Percentiles rank a stretch among this genome's conserved stretches.
Conservation (phyloP, 1,284 basidiomycete genomes). For the Leccinum pachyderme region DNA sequence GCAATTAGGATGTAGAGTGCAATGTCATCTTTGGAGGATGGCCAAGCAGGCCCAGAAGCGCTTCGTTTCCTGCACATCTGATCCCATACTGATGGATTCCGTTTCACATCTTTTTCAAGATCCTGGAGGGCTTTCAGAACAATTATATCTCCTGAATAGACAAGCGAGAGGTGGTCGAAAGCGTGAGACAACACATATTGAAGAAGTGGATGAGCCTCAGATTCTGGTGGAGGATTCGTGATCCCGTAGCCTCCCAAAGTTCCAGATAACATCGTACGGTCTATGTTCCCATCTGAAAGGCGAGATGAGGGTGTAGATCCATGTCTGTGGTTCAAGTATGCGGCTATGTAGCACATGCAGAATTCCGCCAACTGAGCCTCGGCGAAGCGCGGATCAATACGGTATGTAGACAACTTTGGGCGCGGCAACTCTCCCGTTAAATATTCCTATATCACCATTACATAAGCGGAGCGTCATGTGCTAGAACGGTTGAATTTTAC, state of each 20-base stretch:
- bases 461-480: background rate
- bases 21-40: background rate
- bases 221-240: background rate
- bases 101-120: background rate
- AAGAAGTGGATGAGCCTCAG: background rate
- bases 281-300: background rate
- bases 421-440: background rate
- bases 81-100: background rate
- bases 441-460: background rate
- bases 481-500: background rate
- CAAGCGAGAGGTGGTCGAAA: background rate
- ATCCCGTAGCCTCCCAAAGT: background rate
- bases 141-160: background rate
- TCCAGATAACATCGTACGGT: background rate
- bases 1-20: background rate
- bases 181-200: background rate
- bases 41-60: background rate
- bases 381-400: background rate
- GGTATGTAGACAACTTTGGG: background rate
- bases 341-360: background rate
- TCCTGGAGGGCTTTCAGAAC: background rate
- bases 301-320: background rate
- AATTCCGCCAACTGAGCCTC: background rate
- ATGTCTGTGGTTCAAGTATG: background rate
- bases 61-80: background rate